Conservation (phyloP, 768 basidiomycete genomes). For the Gymnopilus junonius region DNA sequence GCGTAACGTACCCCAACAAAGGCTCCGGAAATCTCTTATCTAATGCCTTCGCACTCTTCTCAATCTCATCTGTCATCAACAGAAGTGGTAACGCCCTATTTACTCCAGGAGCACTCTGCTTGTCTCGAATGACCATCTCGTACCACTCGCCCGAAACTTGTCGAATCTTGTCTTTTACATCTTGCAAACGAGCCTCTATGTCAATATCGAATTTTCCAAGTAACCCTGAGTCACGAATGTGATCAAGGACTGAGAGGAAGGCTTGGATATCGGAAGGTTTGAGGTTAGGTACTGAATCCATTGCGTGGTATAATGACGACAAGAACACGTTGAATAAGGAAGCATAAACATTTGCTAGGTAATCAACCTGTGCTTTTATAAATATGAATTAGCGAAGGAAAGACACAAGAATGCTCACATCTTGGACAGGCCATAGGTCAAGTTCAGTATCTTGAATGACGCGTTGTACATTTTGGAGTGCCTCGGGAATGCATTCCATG, state of each 20-base stretch:
- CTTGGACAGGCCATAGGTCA: conserved; percentile 78
- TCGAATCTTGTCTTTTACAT: conserved; percentile 69
- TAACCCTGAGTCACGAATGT: conserved; percentile 69
- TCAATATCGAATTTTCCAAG: conserved; percentile 79
- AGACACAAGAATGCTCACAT: conserved; percentile 58
- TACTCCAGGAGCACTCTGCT: conserved; percentile 72
- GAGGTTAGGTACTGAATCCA: conserved; percentile 76
- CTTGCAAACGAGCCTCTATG: conserved; percentile 63
- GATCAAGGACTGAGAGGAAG: conserved; percentile 69
- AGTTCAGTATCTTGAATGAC: conserved; percentile 71
- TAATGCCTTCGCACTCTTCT: conserved; percentile 81
- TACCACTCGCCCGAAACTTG: conserved; percentile 66
- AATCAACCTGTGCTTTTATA: conserved; percentile 56
- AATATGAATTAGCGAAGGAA: background rate
- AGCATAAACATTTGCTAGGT: conserved; percentile 69
- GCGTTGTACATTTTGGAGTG: conserved; percentile 72
- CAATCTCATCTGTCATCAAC: conserved; percentile 86
- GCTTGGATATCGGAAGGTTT: conserved; percentile 73
- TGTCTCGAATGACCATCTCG: conserved; percentile 61
- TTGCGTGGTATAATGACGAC: conserved; percentile 79
- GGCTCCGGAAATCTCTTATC: conserved; percentile 90
- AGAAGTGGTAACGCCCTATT: conserved; percentile 83
- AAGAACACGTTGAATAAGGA: conserved; percentile 87
- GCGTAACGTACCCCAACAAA: conserved; percentile 67
- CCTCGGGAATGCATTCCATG: conserved; percentile 93